Evolutionary conservation across 1,284 basidiomycete species (phyloP).

Genomic region (Papiliotrema nemorosa): DNA sequence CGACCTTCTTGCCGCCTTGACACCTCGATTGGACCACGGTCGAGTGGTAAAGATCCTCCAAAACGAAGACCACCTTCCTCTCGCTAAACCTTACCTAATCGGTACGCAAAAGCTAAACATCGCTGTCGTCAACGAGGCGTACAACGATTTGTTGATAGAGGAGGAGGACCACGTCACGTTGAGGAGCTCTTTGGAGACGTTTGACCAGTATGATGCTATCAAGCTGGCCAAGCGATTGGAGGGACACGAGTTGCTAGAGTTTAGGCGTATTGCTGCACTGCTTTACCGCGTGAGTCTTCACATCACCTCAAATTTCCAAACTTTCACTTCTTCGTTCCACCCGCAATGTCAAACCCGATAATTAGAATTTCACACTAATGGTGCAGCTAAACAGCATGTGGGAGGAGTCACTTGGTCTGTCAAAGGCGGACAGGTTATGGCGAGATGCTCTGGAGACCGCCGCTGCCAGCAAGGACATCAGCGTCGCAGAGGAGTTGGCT

Average conservation of each 20-base stretch:
- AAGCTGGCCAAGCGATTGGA: slow-evolving; percentile 81
- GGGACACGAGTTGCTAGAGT: slow-evolving; percentile 89
- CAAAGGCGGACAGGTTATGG: slow-evolving; percentile 94
- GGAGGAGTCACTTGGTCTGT: slow-evolving; percentile 91
- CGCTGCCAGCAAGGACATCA: slow-evolving; percentile 69
- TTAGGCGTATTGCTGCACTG: slow-evolving; percentile 89
- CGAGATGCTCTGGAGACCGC: slow-evolving; percentile 95
- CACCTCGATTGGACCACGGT: slow-evolving; percentile 87
- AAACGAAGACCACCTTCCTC: slow-evolving; percentile 79
- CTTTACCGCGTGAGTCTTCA: slow-evolving; percentile 74
- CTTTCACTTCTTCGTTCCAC: neutral
- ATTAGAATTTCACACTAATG: neutral
- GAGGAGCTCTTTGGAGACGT: slow-evolving; percentile 92
- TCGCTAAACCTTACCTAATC: slow-evolving; percentile 93
- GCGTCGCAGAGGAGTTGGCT: slow-evolving; percentile 89
- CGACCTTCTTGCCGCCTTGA: slow-evolving; percentile 87
- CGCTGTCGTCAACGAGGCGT: slow-evolving; percentile 95
- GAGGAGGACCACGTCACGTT: slow-evolving; percentile 98
- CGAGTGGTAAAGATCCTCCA: slow-evolving; percentile 93
- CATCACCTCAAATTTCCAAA: neutral
- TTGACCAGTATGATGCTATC: slow-evolving; percentile 96
- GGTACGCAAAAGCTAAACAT: slow-evolving; percentile 96
- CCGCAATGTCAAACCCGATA: no score
- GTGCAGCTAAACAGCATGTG: slow-evolving; percentile 83
- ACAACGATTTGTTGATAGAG: slow-evolving; percentile 94